Evolutionary conservation across 768 basidiomycete genomes (phyloP).

Genomic region (Lyophyllum shimeji): DNA sequence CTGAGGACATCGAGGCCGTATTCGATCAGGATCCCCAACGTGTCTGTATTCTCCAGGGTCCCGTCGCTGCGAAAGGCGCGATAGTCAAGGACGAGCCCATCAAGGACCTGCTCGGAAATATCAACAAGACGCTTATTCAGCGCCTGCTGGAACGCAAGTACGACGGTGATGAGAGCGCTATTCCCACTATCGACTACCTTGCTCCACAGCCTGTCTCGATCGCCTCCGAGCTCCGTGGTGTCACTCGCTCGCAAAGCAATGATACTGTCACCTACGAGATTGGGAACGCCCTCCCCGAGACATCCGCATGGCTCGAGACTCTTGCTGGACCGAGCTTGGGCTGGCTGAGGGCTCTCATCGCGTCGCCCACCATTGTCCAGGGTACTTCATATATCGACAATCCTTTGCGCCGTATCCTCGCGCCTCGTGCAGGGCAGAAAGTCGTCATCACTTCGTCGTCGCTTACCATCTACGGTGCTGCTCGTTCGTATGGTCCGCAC

Average conservation of each 20-base stretch:
- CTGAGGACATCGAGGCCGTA: slow-evolving; percentile 97
- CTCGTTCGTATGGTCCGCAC: slow-evolving; percentile 77
- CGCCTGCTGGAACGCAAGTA: slow-evolving; percentile 82
- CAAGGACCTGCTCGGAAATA: slow-evolving; percentile 86
- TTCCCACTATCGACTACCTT: slow-evolving; percentile 88
- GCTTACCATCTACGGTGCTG: slow-evolving; percentile 72
- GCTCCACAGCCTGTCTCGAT: slow-evolving; percentile 39
- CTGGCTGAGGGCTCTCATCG: slow-evolving; percentile 87
- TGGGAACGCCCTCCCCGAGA: slow-evolving; percentile 53
- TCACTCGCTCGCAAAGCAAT: slow-evolving; percentile 41
- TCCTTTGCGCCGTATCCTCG: slow-evolving; percentile 82
- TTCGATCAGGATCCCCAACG: slow-evolving; percentile 99
- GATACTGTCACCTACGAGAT: slow-evolving; percentile 51
- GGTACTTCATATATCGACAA: slow-evolving; percentile 86
- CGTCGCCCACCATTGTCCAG: slow-evolving; percentile 82
- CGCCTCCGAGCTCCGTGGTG: slow-evolving; percentile 34
- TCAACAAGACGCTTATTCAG: slow-evolving; percentile 74
- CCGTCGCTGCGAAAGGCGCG: slow-evolving; percentile 89
- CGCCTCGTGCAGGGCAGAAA: slow-evolving; percentile 78
- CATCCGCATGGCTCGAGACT: slow-evolving; percentile 76
- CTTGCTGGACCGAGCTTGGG: slow-evolving; percentile 79
- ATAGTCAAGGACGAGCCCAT: slow-evolving; percentile 91
- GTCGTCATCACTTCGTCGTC: slow-evolving; percentile 66
- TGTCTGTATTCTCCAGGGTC: slow-evolving; percentile 96
- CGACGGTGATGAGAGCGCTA: slow-evolving; percentile 64